Percentiles rank a stretch among this genome's conserved stretches.
phyloP scores from a whole-genome alignment of 306 rosid genomes.

The Malus orientalis region DNA sequence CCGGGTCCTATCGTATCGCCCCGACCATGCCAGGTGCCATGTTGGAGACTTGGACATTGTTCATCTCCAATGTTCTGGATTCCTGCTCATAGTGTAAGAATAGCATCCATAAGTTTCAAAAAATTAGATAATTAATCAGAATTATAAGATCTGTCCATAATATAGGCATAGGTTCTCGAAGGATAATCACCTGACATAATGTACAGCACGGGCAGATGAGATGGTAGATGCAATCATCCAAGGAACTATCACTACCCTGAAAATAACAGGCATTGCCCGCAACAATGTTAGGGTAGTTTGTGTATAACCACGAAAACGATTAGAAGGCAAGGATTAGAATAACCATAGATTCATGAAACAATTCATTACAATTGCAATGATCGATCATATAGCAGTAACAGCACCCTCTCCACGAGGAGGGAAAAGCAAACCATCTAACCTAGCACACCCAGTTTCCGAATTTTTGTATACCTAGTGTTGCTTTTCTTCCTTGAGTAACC shows the following conservation, averaged over 20 bases:
- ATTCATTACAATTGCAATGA: background rate
- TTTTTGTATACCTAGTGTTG: background rate
- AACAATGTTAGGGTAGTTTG: background rate
- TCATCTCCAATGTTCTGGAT: slow-evolving; percentile 89
- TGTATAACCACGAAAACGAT: background rate
- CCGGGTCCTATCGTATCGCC: slow-evolving; percentile 47
- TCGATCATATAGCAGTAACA: background rate
- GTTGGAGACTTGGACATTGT: slow-evolving; percentile 60
- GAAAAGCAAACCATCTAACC: background rate
- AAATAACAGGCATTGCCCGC: background rate
- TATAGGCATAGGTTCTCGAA: background rate
- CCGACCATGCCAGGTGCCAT: slow-evolving; percentile 96
- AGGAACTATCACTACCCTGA: slow-evolving; percentile 44
- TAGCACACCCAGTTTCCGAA: background rate
- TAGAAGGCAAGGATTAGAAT: background rate
- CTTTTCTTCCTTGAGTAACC: background rate
- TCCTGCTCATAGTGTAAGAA: slow-evolving; percentile 45
- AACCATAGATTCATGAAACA: background rate
- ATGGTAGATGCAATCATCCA: slow-evolving; percentile 55
- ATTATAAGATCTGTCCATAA: no score
- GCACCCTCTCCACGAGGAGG: background rate
- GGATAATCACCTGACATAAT: slow-evolving; percentile 37
- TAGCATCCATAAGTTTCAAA: background rate
- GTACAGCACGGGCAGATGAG: slow-evolving; percentile 53
- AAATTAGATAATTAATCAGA: no score